phyloP scores from a whole-genome alignment of 768 basidiomycete species.

The Flagelloscypha sp. region DNA sequence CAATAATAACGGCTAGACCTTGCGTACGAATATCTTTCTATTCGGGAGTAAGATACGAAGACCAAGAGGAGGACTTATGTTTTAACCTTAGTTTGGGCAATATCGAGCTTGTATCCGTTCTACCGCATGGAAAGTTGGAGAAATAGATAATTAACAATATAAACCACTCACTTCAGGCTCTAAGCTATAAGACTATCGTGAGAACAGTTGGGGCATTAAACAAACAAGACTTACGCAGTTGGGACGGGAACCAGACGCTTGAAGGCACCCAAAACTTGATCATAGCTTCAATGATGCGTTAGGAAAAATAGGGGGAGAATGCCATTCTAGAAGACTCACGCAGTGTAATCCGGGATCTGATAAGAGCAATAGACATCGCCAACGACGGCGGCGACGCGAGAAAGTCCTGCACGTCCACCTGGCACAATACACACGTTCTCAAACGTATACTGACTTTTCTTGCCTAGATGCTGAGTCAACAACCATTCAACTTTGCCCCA shows the following conservation, averaged over 20 bases:
- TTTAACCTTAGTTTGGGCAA: slow-evolving; percentile 66
- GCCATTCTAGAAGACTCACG: too few species aligned
- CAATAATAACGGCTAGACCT: slow-evolving; percentile 77
- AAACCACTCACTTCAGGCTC: slow-evolving; percentile 24
- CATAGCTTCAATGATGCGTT: too few species aligned
- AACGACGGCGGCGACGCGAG: slow-evolving; percentile 86
- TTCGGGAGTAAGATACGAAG: slow-evolving; percentile 28
- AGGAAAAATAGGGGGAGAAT: too few species aligned
- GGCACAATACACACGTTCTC: slow-evolving; percentile 96
- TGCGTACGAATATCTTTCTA: slow-evolving; percentile 77
- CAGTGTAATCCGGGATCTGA: slow-evolving; percentile 89
- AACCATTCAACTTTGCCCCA: too few species aligned
- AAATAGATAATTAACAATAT: slow-evolving; percentile 8
- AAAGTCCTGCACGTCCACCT: slow-evolving; percentile 84
- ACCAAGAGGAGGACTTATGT: slow-evolving; percentile 11
- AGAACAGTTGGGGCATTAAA: not conserved
- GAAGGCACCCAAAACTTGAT: slow-evolving; percentile 79
- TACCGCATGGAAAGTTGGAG: slow-evolving; percentile 22
- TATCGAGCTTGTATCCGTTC: slow-evolving; percentile 68
- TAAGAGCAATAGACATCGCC: slow-evolving; percentile 87
- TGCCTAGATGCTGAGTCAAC: too few species aligned
- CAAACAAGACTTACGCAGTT: slow-evolving; percentile 52
- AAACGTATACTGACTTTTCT: slow-evolving; percentile 75
- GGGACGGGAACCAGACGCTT: slow-evolving; percentile 86
- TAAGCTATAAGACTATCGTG: slow-evolving; percentile 23